These are phyloP conservation scores for Paracamarosporium sp. DNA, from an alignment of 2,329 filamentous ascomycete genomes.

Conservation along the genomic window DNA sequence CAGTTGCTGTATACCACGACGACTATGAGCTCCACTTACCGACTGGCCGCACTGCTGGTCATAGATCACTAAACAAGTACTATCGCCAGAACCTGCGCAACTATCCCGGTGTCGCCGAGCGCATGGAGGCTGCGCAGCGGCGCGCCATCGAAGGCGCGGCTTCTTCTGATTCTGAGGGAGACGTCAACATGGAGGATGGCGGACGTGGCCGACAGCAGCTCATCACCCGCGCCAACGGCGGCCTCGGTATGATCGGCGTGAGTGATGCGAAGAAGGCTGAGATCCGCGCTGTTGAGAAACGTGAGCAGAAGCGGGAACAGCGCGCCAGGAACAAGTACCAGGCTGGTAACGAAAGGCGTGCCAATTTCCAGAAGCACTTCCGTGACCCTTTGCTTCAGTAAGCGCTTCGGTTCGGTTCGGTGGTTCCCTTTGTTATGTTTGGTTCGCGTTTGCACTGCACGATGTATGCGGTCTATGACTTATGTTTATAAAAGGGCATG, in stretches of 20 bases:
- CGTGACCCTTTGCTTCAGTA: slow-evolving; percentile 64
- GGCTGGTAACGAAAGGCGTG: slow-evolving; percentile 73
- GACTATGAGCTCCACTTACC: slow-evolving; percentile 95
- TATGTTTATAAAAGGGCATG: slow-evolving; percentile 3
- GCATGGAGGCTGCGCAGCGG: slow-evolving; percentile 70
- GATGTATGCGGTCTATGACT: background rate
- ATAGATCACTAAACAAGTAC: slow-evolving; percentile 85
- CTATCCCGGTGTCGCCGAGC: slow-evolving; percentile 81
- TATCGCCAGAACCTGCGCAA: slow-evolving; percentile 91
- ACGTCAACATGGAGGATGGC: slow-evolving; percentile 38
- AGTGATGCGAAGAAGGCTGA: slow-evolving; percentile 76
- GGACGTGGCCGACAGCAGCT: slow-evolving; percentile 47
- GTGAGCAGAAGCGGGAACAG: slow-evolving; percentile 70
- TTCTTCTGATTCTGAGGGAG: slow-evolving; percentile 44
- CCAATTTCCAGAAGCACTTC: slow-evolving; percentile 81
- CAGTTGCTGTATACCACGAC: slow-evolving; percentile 82
- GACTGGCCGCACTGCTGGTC: slow-evolving; percentile 85
- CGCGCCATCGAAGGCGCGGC: slow-evolving; percentile 62
- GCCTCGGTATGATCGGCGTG: slow-evolving; percentile 77
- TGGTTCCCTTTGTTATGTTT: background rate
- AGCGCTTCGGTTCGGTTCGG: slow-evolving; percentile 17
- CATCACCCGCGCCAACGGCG: slow-evolving; percentile 74
- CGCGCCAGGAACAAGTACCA: slow-evolving; percentile 65
- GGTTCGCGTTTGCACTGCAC: background rate
- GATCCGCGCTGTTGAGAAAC: slow-evolving; percentile 70